A percentile compares a stretch with the other conserved stretches of the same genome.
phyloP scores from a whole-genome alignment of 2,329 filamentous ascomycete species.

The Hortaea sp. region DNA sequence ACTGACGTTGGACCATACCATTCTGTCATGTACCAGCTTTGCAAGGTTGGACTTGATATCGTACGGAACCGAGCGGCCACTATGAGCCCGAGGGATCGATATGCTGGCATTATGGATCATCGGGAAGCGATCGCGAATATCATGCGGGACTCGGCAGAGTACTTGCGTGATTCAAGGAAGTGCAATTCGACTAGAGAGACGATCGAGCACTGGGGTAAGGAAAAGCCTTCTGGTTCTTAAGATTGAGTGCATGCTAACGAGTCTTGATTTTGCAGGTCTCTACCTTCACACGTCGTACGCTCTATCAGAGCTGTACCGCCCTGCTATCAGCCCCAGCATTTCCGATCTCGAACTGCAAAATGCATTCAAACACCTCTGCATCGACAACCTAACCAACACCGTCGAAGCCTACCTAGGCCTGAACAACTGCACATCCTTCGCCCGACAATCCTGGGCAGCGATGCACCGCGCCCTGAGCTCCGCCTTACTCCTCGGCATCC shows the following conservation, averaged over 20 bases:
- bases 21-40: slow-evolving; percentile 47
- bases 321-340: slow-evolving; percentile 45
- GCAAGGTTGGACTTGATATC: slow-evolving; percentile 50
- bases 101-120: slow-evolving; percentile 43
- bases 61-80: slow-evolving; percentile 47
- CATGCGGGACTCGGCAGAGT: slow-evolving; percentile 47
- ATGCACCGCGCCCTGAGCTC: slow-evolving; percentile 31
- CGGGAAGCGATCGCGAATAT: slow-evolving; percentile 48
- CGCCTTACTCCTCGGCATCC: slow-evolving; percentile 27
- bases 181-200: slow-evolving; percentile 42
- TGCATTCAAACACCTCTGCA: slow-evolving; percentile 44
- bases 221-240: too few species aligned
- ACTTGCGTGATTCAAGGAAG: slow-evolving; percentile 45
- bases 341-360: slow-evolving; percentile 34
- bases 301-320: slow-evolving; percentile 51
- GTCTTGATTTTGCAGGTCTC: slow-evolving; percentile 18
- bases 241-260: too few species aligned
- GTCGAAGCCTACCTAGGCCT: slow-evolving; percentile 54
- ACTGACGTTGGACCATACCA: slow-evolving; percentile 45
- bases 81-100: slow-evolving; percentile 43
- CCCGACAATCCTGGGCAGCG: slow-evolving; percentile 28
- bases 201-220: slow-evolving; percentile 45
- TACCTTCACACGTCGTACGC: slow-evolving; percentile 55
- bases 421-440: slow-evolving; percentile 36
- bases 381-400: slow-evolving; percentile 44